Evolutionary conservation across 805 yeast genomes (phyloP).

Genomic region (Teunomyces funiuensis): DNA sequence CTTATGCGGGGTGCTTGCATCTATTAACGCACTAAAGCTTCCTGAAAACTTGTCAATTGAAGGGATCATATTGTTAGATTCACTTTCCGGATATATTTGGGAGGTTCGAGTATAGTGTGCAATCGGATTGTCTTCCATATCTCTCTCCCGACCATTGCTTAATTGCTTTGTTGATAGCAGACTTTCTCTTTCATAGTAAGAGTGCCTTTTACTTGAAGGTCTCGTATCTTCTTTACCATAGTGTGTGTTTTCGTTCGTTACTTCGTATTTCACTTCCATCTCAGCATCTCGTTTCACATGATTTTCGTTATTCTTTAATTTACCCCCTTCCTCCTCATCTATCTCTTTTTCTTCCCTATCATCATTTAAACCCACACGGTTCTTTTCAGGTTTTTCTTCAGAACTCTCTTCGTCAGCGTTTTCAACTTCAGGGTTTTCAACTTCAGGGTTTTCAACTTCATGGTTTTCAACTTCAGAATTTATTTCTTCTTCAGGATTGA

Average conservation of each 20-base stretch:
- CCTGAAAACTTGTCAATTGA: slow-evolving; percentile 8
- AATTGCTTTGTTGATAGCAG: neutral
- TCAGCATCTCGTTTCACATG: neutral
- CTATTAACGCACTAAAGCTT: slow-evolving; percentile 11
- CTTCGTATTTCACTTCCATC: slow-evolving; percentile 1
- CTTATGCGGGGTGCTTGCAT: slow-evolving; percentile 17
- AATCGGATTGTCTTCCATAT: slow-evolving; percentile 7
- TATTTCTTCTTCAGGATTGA: slow-evolving; percentile 1
- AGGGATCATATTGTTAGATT: neutral
- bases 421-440: neutral
- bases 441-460: too few relatives aligned
- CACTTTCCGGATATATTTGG: slow-evolving; percentile 1
- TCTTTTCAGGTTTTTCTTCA: too few relatives aligned
- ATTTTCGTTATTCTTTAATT: neutral
- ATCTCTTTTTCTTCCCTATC: neutral
- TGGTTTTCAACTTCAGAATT: neutral
- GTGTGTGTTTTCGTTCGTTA: neutral
- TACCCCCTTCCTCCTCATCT: slow-evolving; percentile 4
- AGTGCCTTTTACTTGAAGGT: neutral
- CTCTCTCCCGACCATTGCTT: neutral
- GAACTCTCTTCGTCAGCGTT: too few relatives aligned
- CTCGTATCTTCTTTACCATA: neutral
- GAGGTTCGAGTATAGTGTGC: slow-evolving; percentile 11
- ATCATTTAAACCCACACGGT: too few relatives aligned
- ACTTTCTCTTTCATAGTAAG: neutral